A percentile compares a stretch with the other conserved stretches of the same genome.
Evolutionary conservation across 805 yeast genomes (phyloP).

Genomic region (Monosporozyma siamensis): DNA sequence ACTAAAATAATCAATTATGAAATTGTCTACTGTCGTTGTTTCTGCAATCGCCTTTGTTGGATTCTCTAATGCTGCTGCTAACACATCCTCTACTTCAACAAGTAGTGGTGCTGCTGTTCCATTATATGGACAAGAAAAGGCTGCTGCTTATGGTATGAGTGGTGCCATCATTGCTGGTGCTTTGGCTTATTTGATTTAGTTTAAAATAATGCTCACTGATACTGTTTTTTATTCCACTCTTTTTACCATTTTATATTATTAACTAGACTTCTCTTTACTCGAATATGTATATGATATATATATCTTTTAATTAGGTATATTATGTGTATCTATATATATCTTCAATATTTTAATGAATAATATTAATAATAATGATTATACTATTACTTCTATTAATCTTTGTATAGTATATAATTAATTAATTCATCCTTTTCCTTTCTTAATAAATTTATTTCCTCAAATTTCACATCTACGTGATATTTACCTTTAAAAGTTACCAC

Average conservation of each 20-base stretch:
- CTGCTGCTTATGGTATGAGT: slow-evolving; percentile 6
- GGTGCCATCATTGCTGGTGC: slow-evolving; percentile 14
- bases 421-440: slow-evolving; percentile 21
- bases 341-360: too few relatives aligned
- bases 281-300: too few relatives aligned
- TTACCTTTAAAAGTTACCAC: slow-evolving; percentile 24
- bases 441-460: slow-evolving; percentile 24
- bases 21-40: slow-evolving; percentile 8
- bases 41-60: slow-evolving; percentile 8
- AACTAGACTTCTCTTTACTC: background rate
- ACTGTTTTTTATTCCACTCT: background rate
- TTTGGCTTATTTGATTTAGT: slow-evolving; percentile 8
- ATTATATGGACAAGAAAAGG: background rate
- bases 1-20: slow-evolving; percentile 5
- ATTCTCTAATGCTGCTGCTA: slow-evolving; percentile 4
- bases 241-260: background rate
- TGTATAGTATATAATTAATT: slow-evolving; percentile 23
- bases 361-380: background rate
- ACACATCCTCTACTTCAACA: slow-evolving; percentile 1
- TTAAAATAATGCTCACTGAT: too few relatives aligned
- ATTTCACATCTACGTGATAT: slow-evolving; percentile 25
- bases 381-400: slow-evolving; percentile 1
- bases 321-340: background rate
- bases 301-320: too few relatives aligned
- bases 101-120: slow-evolving; percentile 6